These are phyloP conservation scores for Cladosporium sp. DNA, from an alignment of 2,329 filamentous ascomycete genomes.

Conservation along the genomic window DNA sequence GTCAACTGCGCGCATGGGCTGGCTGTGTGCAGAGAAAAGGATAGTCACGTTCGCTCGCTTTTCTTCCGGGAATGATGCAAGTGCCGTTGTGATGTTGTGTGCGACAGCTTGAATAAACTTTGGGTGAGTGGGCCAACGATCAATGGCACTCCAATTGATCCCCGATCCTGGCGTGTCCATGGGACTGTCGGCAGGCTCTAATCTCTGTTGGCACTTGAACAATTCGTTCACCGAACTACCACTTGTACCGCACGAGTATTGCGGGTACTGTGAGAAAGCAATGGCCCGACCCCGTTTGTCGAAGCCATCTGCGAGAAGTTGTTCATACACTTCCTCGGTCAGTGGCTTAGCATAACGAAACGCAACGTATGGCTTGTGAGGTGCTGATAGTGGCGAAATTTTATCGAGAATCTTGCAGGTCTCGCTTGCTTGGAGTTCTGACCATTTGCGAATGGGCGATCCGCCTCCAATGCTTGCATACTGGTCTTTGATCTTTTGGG, in stretches of 20 bases:
- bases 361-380: slow-evolving; percentile 89
- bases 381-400: slow-evolving; percentile 81
- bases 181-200: slow-evolving; percentile 48
- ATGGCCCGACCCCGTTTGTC: slow-evolving; percentile 79
- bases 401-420: slow-evolving; percentile 93
- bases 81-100: slow-evolving; percentile 75
- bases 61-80: slow-evolving; percentile 36
- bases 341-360: slow-evolving; percentile 81
- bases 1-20: slow-evolving; percentile 93
- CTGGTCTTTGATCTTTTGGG: slow-evolving; percentile 88
- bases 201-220: slow-evolving; percentile 83
- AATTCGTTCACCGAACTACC: slow-evolving; percentile 89
- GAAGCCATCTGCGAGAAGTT: slow-evolving; percentile 76
- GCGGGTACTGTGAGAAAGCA: slow-evolving; percentile 91
- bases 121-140: slow-evolving; percentile 83
- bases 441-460: slow-evolving; percentile 95
- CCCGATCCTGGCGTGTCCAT: neutral
- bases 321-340: slow-evolving; percentile 18
- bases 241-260: slow-evolving; percentile 92
- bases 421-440: slow-evolving; percentile 77
- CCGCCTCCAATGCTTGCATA: slow-evolving; percentile 88
- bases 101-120: slow-evolving; percentile 82
- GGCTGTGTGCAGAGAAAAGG: slow-evolving; percentile 84
- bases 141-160: slow-evolving; percentile 91
- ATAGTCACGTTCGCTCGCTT: slow-evolving; percentile 71